A percentile compares a stretch with the other conserved stretches of the same genome.
These are phyloP conservation scores for Podila epicladia DNA, from an alignment of 192 early-diverging fungal genomes.

Conservation along the genomic window DNA sequence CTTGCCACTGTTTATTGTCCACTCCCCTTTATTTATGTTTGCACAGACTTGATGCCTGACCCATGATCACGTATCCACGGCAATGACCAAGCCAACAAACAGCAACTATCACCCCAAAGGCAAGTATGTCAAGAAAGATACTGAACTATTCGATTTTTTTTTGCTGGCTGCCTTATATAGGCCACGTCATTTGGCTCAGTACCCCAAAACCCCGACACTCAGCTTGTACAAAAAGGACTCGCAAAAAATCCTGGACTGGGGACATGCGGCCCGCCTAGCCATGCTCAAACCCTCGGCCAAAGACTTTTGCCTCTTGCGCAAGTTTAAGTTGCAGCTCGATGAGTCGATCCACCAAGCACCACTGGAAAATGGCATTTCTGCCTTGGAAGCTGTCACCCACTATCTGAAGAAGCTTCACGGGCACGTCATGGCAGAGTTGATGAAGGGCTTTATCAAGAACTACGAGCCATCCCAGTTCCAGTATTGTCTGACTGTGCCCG, in stretches of 20 bases:
- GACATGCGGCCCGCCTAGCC: constrained; percentile 44
- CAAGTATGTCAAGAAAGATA: neutral
- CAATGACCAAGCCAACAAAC: neutral
- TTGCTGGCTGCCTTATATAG: constrained; percentile 19
- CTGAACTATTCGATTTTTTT: too few relatives aligned
- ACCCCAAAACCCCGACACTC: constrained; percentile 57
- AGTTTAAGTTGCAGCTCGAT: constrained; percentile 53
- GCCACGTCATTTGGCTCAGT: constrained; percentile 51
- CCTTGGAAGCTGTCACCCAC: constrained; percentile 49
- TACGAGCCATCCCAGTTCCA: constrained; percentile 52
- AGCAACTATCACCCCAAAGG: neutral
- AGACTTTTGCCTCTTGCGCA: constrained; percentile 42
- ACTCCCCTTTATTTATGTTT: too few relatives aligned
- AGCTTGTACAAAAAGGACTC: constrained; percentile 53
- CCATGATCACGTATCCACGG: neutral
- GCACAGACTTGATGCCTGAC: neutral
- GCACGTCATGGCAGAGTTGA: constrained; percentile 52
- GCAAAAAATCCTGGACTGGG: constrained; percentile 54
- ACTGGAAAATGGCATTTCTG: constrained; percentile 40
- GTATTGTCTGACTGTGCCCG: constrained; percentile 63
- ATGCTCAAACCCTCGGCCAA: constrained; percentile 51
- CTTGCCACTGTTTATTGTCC: too few relatives aligned
- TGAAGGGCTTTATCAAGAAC: constrained; percentile 53
- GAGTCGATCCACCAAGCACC: constrained; percentile 37
- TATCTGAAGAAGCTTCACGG: constrained; percentile 50